Conservation (phyloP, 257 asterid genomes). For the Solanum pinnatisectum region DNA sequence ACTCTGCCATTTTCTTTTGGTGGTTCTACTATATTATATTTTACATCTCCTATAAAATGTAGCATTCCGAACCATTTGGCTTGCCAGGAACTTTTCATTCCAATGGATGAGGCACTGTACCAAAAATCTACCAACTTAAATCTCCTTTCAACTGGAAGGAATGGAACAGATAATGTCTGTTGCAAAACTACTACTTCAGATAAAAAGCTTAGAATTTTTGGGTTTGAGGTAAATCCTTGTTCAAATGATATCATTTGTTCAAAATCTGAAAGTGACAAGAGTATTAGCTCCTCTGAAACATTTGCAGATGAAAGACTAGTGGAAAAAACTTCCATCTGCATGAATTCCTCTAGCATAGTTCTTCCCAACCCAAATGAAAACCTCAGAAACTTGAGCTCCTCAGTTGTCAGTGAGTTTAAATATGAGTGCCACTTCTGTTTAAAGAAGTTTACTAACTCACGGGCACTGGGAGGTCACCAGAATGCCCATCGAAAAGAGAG, state of each 20-base stretch:
- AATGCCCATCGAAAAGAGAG: slow-evolving; percentile 8
- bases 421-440: slow-evolving; percentile 3
- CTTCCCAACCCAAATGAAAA: not conserved
- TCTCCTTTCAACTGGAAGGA: not conserved
- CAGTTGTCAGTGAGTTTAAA: not conserved
- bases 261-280: not conserved
- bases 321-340: not conserved
- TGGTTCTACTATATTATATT: not conserved
- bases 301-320: not conserved
- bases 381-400: not conserved
- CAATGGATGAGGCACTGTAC: not conserved
- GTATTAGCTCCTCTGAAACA: not conserved
- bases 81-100: not conserved
- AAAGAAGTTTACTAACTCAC: not conserved
- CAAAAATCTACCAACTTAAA: not conserved
- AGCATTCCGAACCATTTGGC: not conserved
- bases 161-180: not conserved
- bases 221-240: slow-evolving; percentile 9
- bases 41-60: not conserved
- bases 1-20: not conserved
- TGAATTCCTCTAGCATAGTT: not conserved
- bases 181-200: not conserved
- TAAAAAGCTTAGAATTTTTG: slow-evolving; percentile 10
- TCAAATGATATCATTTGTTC: not conserved
- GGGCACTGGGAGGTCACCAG: slow-evolving; percentile 3